phyloP scores from a whole-genome alignment of 2,329 filamentous ascomycete genomes.

The Cryphonectria naterciae region DNA sequence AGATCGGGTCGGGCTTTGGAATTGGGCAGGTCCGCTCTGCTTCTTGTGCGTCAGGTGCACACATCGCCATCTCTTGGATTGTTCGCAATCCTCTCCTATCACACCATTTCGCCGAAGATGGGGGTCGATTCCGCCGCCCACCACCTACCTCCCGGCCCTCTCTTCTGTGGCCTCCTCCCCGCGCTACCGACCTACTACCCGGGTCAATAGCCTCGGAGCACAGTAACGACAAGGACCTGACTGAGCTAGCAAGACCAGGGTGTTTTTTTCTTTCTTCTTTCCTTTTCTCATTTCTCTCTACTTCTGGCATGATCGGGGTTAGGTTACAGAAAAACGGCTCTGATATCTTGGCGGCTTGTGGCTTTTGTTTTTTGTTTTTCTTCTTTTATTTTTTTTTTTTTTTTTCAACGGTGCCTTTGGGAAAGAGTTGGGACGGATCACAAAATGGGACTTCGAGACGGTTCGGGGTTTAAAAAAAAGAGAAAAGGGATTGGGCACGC shows the following conservation, averaged over 20 bases:
- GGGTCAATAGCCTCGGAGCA: constrained; percentile 15
- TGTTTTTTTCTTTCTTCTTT: not conserved
- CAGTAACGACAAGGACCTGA: not conserved
- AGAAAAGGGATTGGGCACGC: constrained; percentile 33
- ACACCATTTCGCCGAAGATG: constrained; percentile 21
- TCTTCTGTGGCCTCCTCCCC: not conserved
- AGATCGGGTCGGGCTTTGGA: constrained; percentile 31
- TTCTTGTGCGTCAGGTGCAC: constrained; percentile 28
- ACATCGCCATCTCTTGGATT: constrained; percentile 18
- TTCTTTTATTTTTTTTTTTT: constrained; percentile 21
- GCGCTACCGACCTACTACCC: constrained; percentile 2
- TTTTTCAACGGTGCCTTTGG: constrained; percentile 20
- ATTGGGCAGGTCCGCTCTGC: constrained; percentile 30
- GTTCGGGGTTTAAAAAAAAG: constrained; percentile 30
- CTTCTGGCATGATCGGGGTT: constrained; percentile 27
- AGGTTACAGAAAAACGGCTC: constrained; percentile 29
- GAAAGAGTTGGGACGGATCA: constrained; percentile 26
- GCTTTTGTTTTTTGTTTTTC: constrained; percentile 17
- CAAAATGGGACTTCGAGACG: constrained; percentile 27
- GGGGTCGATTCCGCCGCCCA: constrained; percentile 6
- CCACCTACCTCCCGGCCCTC: not conserved
- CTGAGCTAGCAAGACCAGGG: constrained; percentile 11
- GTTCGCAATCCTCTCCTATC: not conserved
- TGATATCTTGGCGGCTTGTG: constrained; percentile 16
- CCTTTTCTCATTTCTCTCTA: constrained; percentile 6